phyloP scores from a whole-genome alignment of 1,284 basidiomycete species.

The Boletus hoseneyae region DNA sequence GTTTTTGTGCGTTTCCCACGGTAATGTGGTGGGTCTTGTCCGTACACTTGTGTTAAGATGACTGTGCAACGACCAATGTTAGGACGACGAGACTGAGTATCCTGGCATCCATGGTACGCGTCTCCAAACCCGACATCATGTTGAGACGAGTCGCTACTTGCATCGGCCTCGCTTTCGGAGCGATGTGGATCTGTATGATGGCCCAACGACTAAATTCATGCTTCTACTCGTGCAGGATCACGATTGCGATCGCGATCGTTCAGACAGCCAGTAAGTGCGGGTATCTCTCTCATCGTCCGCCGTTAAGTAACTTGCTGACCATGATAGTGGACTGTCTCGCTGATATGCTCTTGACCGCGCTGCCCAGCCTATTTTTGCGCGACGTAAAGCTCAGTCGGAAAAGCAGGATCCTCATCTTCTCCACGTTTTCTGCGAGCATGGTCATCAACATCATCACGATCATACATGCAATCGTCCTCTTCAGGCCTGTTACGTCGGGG shows the following conservation, averaged over 20 bases:
- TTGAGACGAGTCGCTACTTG: conserved; percentile 6
- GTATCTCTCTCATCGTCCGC: background rate
- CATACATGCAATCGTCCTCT: conserved; percentile 8
- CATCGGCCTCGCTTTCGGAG: conserved; percentile 9
- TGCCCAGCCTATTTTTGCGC: conserved; percentile 9
- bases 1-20: conserved; percentile 8
- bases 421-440: conserved; percentile 17
- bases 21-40: conserved; percentile 13
- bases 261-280: conserved; percentile 12
- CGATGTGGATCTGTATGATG: conserved; percentile 13
- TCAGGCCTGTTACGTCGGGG: background rate
- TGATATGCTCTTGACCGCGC: conserved; percentile 4
- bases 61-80: too few species aligned
- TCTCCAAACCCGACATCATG: conserved; percentile 5
- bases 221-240: conserved; percentile 2
- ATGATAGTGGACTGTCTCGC: conserved; percentile 12
- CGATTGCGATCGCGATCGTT: background rate
- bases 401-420: conserved; percentile 6
- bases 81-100: conserved; percentile 21
- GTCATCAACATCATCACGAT: conserved; percentile 14
- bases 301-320: background rate
- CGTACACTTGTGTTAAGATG: background rate
- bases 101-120: conserved; percentile 15
- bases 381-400: conserved; percentile 5
- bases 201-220: conserved; percentile 10